Evolutionary conservation across 2,329 filamentous ascomycete genomes (phyloP), one percentile per base, ranked within the genome.

Genomic region (Diplodia intermedia): DNA sequence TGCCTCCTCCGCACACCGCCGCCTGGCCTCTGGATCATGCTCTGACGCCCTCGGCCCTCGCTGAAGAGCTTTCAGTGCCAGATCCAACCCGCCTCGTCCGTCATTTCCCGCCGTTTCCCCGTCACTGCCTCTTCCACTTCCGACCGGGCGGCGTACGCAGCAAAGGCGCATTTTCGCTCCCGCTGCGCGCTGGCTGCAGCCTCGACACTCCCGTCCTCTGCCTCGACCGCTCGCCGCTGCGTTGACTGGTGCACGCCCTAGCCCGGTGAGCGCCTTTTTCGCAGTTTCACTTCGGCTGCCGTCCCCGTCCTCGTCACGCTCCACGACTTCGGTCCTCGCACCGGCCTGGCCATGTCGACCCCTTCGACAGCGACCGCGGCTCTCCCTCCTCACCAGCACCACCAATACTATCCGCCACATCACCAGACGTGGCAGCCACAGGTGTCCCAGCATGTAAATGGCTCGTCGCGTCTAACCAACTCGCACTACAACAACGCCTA

Each of bases 351-450:
- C 71, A 82, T 82, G 80, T 81, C 79, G 71, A 81, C 79, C 69
- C 80, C 80, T 68, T 81, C 79, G 57, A 82, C 80, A 12, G 79
- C 79, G 68, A 81, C 79, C 68, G 79, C 79, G 65, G 79, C 78
- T 43, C 77, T 80, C 61, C 67, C 67, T 56, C 67, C 67, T 33
- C 67, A 68, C 56, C 71, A 71, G 29, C 67, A 68, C 56, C 71
- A 71, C 57, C 70, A 72, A 43, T 69, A 70, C 54, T 71, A 71
- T 67, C 68, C 71, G n/a, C 40, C 40, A 38, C 73, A 72, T 67
- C 72, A 72, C 43, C 68, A 70, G 53, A 52, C 56, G 38, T 71
- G 69, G 60, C 71, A 71, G 55, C 67, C 69, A 40, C 26, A 50
- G 31, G 56, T 69, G 20, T 23, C 56, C 33, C 62, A 67, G 50